Conservation (phyloP, 495 filamentous ascomycete species). For the Choiromyces venosus region DNA sequence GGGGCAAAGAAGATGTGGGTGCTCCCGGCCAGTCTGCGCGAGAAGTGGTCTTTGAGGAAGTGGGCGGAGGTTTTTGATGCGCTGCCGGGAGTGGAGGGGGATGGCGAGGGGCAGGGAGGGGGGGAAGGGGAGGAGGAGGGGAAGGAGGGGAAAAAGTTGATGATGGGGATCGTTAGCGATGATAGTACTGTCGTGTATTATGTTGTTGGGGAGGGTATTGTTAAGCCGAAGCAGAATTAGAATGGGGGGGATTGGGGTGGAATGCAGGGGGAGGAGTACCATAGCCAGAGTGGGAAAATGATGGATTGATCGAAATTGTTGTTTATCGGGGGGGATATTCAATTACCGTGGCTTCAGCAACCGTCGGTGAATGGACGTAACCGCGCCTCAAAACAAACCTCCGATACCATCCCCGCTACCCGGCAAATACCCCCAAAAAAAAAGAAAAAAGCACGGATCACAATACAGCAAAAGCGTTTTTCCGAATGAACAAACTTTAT, state of each 20-base stretch:
- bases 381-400: not conserved
- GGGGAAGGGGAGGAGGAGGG: slow-evolving; percentile 41
- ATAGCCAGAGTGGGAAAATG: not conserved
- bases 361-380: not conserved
- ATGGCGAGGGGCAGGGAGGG: slow-evolving; percentile 45
- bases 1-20: slow-evolving; percentile 61
- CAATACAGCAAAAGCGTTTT: not conserved
- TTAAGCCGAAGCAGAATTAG: slow-evolving; percentile 92
- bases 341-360: not conserved
- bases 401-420: not conserved
- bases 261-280: not conserved
- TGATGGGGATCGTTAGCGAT: slow-evolving; percentile 76
- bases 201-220: slow-evolving; percentile 86
- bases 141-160: slow-evolving; percentile 60
- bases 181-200: slow-evolving; percentile 96
- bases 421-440: not conserved
- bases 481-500: not conserved
- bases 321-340: not conserved
- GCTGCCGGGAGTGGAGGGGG: slow-evolving; percentile 49
- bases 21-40: slow-evolving; percentile 71
- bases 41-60: slow-evolving; percentile 71
- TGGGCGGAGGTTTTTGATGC: slow-evolving; percentile 79
- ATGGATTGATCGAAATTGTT: not conserved
- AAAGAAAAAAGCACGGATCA: not conserved
- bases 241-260: slow-evolving; percentile 20